Base-by-base conservation (phyloP, 169 alveolate genomes). In the Eimeria nieschulzi region DNA sequence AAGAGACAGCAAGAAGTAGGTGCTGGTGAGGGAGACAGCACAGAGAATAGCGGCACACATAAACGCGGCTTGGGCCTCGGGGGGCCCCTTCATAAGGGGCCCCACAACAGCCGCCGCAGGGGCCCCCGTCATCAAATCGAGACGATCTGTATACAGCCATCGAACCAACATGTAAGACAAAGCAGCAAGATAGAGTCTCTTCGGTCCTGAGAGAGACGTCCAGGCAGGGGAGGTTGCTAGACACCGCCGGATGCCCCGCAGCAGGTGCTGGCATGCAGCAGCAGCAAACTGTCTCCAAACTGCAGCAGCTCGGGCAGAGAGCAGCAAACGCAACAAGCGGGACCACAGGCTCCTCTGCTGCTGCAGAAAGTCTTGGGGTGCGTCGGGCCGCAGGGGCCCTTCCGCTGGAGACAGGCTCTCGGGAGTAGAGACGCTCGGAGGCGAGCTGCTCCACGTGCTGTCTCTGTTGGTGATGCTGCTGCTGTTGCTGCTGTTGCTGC, bases 81-180 rank as follows among this genome's bases (percentile, higher is more conserved):
- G 85, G 85, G 85, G 85, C 85, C 85, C 85, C 85, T 53, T 76
- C 19, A 68, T 15, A n/a, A 76, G 70, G 70, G 85, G 85, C 85
- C 85, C 85, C 85, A 76, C 70, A 76, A 76, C 85, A n/a, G 85
- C 85, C 5, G 85, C 51, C 7, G 85, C 17, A n/a, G 85, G 85
- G 54, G 85, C 85, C 85, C 85, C 85, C 70, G 54, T 39, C 85
- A 76, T 33, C 85, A 54, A 64, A 26, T 76, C 85, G 7, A 76
- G 53, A 8, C 85, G 85, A n/a, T 76, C 85, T 13, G 85, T 76
- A 26, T 76, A 76, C 2, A 76, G 12, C 85, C 85, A 76, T 0
- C 85, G 66, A 9, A 54, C 54, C 53, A 76, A 19, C 85, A 76
- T 76, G 21, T 76, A 76, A 17, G 85, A n/a, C 68, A 76, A 17